Base-by-base conservation (phyloP, 2,329 filamentous ascomycete species). In the Trichoderma sp. region DNA sequence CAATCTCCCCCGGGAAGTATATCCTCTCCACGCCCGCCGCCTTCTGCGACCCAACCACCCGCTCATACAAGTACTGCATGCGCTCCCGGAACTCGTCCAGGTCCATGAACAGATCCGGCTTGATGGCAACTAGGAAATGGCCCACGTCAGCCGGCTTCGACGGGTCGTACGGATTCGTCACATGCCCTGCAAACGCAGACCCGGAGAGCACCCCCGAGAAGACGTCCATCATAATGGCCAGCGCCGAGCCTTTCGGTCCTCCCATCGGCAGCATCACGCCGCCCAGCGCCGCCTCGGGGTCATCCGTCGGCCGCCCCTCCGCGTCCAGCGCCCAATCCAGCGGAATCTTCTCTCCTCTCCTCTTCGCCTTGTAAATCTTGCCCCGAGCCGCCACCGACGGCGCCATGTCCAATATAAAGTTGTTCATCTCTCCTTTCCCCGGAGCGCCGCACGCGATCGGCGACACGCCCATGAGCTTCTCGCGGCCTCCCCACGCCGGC, bases 231-330 rank as follows among this genome's bases (percentile, higher is more conserved):
- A 94, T 95, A 68, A 96, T 87, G 0, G 91, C 83, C 52, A 96
- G 78, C 0, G 87, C 93, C 2, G 90, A 92, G 0, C 93, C 93
- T 78, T 96, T 96, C 0, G 92, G 92, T 0, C 93, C 92, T 2
- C 92, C 92, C 91, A 96, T 94, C 0, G 92, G 92, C 24, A 95
- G 80, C 92, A 96, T 95, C 4, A 94, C 91, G 1, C 92, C 92
- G 40, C 88, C 87, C 11, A 96, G 80, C 0, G 92, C 93, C 24
- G 84, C 84, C 1, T 84, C 86, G 0, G 93, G 92, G 73, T 96
- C 91, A 68, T 91, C 87, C 0, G 92, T 93, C n/a, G 80, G 84
- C 14, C 82, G 82, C 0, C 92, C 92, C 19, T 94, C 86, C 0
- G 81, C 83, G 77, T 95, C 92, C 7, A 95, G 82, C 1, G 92